phyloP scores from a whole-genome alignment of 2,329 filamentous ascomycete species.

The Fusarium austroafricanum region DNA sequence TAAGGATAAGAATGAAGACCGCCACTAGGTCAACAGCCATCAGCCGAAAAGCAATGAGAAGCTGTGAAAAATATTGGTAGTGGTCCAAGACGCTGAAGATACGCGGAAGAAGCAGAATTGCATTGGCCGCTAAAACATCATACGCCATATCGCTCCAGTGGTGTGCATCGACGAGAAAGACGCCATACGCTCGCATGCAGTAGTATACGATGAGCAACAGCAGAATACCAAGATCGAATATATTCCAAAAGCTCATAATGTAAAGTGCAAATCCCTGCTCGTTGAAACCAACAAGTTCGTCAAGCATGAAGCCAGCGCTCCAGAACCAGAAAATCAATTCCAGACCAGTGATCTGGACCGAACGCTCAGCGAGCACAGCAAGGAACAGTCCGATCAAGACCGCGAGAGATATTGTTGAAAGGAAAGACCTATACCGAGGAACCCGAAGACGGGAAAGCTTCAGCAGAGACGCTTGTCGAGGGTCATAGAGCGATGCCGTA shows the following conservation, averaged over 20 bases:
- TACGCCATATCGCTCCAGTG: constrained; percentile 87
- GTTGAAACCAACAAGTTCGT: constrained; percentile 95
- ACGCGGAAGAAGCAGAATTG: constrained; percentile 87
- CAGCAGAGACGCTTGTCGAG: constrained; percentile 87
- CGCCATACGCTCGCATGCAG: constrained; percentile 86
- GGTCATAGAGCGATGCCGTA: constrained; percentile 89
- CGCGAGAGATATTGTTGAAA: constrained; percentile 88
- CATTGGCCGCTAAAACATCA: constrained; percentile 92
- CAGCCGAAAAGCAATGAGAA: constrained; percentile 91
- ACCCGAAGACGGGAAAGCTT: constrained; percentile 92
- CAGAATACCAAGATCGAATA: constrained; percentile 91
- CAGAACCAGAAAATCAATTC: constrained; percentile 97
- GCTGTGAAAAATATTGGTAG: constrained; percentile 94
- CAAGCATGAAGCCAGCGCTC: constrained; percentile 96
- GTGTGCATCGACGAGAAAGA: constrained; percentile 81
- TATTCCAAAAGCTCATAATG: constrained; percentile 98
- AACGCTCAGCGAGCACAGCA: constrained; percentile 80
- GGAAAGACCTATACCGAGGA: constrained; percentile 88
- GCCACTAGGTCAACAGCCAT: constrained; percentile 93
- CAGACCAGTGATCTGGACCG: constrained; percentile 81
- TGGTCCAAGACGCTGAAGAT: constrained; percentile 95
- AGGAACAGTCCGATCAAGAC: constrained; percentile 87
- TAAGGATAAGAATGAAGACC: constrained; percentile 84
- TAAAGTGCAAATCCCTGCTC: constrained; percentile 97
- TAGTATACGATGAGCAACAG: constrained; percentile 90